Percentiles rank a stretch among this genome's conserved stretches.
phyloP scores from a whole-genome alignment of 495 filamentous ascomycete species.

The Aspergillus ellipticus region DNA sequence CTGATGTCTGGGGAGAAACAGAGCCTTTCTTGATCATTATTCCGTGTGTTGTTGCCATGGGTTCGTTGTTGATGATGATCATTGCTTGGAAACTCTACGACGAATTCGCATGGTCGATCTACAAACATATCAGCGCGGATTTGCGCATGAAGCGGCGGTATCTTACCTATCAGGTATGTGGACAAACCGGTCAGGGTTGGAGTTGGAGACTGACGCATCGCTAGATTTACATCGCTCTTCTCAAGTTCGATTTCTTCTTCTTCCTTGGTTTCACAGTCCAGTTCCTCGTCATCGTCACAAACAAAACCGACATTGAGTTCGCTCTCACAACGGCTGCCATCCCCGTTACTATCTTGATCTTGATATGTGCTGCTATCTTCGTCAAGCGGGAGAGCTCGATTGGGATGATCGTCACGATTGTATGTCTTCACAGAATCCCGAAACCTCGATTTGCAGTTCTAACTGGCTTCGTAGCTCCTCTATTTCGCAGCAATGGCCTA shows the following conservation, averaged over 20 bases:
- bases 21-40: slow-evolving; percentile 79
- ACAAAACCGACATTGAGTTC: slow-evolving; percentile 68
- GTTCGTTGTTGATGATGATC: slow-evolving; percentile 66
- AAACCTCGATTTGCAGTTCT: slow-evolving; percentile 8
- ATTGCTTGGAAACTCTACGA: slow-evolving; percentile 93
- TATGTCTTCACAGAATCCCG: slow-evolving; percentile 29
- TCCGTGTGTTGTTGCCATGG: slow-evolving; percentile 76
- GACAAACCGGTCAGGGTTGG: neutral
- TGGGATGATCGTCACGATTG: slow-evolving; percentile 74
- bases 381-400: slow-evolving; percentile 75
- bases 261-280: slow-evolving; percentile 98
- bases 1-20: slow-evolving; percentile 60
- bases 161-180: slow-evolving; percentile 85
- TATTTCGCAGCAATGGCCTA: slow-evolving; percentile 91
- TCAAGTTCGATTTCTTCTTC: slow-evolving; percentile 99
- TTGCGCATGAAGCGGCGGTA: slow-evolving; percentile 94
- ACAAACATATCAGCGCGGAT: slow-evolving; percentile 98
- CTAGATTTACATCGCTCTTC: slow-evolving; percentile 93
- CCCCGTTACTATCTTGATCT: slow-evolving; percentile 82
- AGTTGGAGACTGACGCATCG: slow-evolving; percentile 22
- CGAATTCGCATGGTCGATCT: slow-evolving; percentile 98
- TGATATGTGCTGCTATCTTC: slow-evolving; percentile 78
- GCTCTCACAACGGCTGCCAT: slow-evolving; percentile 83
- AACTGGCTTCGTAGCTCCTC: slow-evolving; percentile 49
- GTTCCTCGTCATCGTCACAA: slow-evolving; percentile 86